Evolutionary conservation across 257 asterid genomes (phyloP).

Genomic region (Solanum chilense): DNA sequence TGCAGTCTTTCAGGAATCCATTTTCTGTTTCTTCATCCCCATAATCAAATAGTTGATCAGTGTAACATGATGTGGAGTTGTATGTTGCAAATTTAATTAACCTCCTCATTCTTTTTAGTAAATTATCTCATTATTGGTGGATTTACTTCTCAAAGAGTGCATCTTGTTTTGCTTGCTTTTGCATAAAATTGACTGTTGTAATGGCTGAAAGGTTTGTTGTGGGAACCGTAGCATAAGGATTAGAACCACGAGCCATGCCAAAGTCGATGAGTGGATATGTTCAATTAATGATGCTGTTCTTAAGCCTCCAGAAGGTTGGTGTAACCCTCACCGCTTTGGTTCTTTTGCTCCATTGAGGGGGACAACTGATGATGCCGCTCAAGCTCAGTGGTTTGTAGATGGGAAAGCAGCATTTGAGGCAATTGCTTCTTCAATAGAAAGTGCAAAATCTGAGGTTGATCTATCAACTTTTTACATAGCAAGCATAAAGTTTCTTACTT

Average conservation of each 20-base stretch:
- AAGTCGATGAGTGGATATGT: slow-evolving; percentile 64
- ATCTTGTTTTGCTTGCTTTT: background rate
- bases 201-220: slow-evolving; percentile 51
- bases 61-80: background rate
- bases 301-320: slow-evolving; percentile 65
- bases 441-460: slow-evolving; percentile 76
- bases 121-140: background rate
- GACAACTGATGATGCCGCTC: slow-evolving; percentile 67
- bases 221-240: slow-evolving; percentile 53
- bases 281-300: slow-evolving; percentile 61
- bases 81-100: background rate
- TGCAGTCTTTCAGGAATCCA: background rate
- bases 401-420: slow-evolving; percentile 92
- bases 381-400: slow-evolving; percentile 92
- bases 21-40: background rate
- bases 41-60: background rate
- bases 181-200: background rate
- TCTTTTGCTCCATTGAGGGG: slow-evolving; percentile 88
- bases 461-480: background rate
- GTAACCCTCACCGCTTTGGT: slow-evolving; percentile 69
- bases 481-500: background rate
- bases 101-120: background rate
- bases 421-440: slow-evolving; percentile 71
- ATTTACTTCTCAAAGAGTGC: background rate
- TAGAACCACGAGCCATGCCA: slow-evolving; percentile 50